These are phyloP conservation scores for Candida patagonica DNA, from an alignment of 805 yeast genomes.

Conservation along the genomic window DNA sequence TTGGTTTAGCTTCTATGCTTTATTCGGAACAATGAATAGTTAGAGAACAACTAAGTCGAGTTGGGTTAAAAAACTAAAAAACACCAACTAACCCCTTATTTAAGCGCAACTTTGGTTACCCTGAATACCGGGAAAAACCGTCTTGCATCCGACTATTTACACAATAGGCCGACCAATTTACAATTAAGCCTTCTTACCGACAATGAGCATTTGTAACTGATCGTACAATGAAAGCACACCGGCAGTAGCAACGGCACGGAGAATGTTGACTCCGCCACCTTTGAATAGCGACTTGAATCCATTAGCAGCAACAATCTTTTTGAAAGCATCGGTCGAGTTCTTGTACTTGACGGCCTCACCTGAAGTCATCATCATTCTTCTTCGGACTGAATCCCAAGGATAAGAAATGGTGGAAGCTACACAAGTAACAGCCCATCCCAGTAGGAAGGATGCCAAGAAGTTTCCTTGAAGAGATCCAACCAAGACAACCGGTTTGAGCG, in stretches of 20 bases:
- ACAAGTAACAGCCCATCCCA: constrained; percentile 97
- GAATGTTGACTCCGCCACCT: constrained; percentile 99
- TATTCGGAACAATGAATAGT: constrained; percentile 1
- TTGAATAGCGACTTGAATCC: constrained; percentile 90
- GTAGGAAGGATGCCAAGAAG: constrained; percentile 89
- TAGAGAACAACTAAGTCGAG: background rate
- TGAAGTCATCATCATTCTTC: constrained; percentile 99
- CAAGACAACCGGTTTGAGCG: constrained; percentile 88
- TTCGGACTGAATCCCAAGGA: constrained; percentile 98
- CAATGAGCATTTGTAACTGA: constrained; percentile 87
- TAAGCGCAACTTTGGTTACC: constrained; percentile 1
- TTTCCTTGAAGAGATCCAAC: constrained; percentile 92
- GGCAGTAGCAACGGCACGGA: constrained; percentile 99
- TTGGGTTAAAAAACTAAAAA: constrained; percentile 1
- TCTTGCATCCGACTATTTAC: too few species aligned
- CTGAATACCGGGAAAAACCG: too few species aligned
- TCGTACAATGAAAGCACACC: constrained; percentile 98
- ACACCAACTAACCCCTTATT: background rate
- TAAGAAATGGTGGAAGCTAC: constrained; percentile 98
- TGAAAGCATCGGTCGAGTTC: constrained; percentile 92
- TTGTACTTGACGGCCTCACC: constrained; percentile 96
- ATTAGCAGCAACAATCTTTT: constrained; percentile 88
- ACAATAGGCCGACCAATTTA: too few species aligned
- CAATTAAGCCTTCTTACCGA: constrained; percentile 97
- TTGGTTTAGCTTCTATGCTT: too few species aligned